These are phyloP conservation scores for Alloascoidea africana DNA, from an alignment of 805 yeast genomes.

Conservation along the genomic window DNA sequence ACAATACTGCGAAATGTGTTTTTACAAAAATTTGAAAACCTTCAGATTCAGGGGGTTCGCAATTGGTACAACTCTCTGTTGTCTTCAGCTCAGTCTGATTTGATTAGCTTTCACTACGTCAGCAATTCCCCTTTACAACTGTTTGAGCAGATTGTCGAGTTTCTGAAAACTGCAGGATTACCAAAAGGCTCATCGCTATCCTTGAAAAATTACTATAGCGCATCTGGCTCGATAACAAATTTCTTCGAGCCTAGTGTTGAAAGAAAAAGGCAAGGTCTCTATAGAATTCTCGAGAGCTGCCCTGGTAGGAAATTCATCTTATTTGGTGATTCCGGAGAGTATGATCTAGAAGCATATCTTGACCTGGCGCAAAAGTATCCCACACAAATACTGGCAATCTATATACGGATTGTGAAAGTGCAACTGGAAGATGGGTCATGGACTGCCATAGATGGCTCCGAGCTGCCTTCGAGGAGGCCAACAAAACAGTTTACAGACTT, in stretches of 20 bases:
- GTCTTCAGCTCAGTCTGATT: conserved; percentile 17
- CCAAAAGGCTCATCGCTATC: conserved; percentile 82
- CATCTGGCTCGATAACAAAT: conserved; percentile 60
- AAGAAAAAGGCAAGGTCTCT: conserved; percentile 54
- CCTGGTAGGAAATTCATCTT: conserved; percentile 66
- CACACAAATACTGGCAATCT: conserved; percentile 52
- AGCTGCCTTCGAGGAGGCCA: too few relatives aligned
- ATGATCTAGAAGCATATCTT: conserved; percentile 83
- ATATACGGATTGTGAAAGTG: conserved; percentile 55
- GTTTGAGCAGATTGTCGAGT: conserved; percentile 42
- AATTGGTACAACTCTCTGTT: conserved; percentile 50
- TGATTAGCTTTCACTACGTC: conserved; percentile 74
- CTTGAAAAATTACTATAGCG: conserved; percentile 57
- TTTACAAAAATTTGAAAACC: conserved; percentile 44
- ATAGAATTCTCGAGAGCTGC: conserved; percentile 53
- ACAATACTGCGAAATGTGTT: conserved; percentile 70
- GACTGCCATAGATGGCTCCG: background rate
- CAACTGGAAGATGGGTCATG: background rate
- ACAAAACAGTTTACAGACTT: too few relatives aligned
- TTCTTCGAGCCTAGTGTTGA: conserved; percentile 80
- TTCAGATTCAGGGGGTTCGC: conserved; percentile 62
- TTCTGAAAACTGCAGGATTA: conserved; percentile 35
- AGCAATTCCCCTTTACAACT: conserved; percentile 94
- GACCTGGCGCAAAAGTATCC: conserved; percentile 53
- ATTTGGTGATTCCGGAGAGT: conserved; percentile 93